These are phyloP conservation scores for Fallopia convolvulus DNA, from an alignment of 148 eudicot genomes.

Conservation along the genomic window DNA sequence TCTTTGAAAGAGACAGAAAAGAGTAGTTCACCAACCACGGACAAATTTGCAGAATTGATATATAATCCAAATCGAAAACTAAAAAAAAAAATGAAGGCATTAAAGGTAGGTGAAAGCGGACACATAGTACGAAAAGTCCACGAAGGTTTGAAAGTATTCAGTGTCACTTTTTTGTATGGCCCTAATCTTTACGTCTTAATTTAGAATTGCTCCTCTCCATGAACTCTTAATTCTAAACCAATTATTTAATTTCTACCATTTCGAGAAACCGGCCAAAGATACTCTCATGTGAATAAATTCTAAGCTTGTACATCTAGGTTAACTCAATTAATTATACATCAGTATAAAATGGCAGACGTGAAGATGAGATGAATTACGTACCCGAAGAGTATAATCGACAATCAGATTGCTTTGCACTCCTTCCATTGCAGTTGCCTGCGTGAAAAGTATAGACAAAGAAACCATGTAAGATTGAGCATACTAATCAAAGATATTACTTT, in stretches of 20 bases:
- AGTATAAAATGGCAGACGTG: neutral
- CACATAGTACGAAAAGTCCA: neutral
- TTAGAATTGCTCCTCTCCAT: neutral
- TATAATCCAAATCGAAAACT: neutral
- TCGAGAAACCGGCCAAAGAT: neutral
- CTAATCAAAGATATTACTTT: neutral
- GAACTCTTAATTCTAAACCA: neutral
- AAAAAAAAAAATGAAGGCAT: neutral
- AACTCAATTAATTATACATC: neutral
- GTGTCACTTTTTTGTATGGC: neutral
- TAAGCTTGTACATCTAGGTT: neutral
- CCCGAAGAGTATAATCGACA: constrained; percentile 85
- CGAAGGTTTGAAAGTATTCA: neutral
- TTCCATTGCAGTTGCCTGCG: constrained; percentile 85
- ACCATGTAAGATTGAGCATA: neutral
- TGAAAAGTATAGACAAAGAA: neutral
- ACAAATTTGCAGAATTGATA: neutral
- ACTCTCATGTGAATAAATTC: neutral
- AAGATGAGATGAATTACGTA: constrained; percentile 20
- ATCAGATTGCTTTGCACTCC: constrained; percentile 85
- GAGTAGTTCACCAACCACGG: constrained; percentile 9
- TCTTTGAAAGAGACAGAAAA: neutral
- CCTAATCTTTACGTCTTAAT: neutral
- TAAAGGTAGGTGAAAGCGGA: neutral
- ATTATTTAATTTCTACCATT: neutral